phyloP scores from a whole-genome alignment of 441 rosid genomes.

The Eutrema salsugineum region DNA sequence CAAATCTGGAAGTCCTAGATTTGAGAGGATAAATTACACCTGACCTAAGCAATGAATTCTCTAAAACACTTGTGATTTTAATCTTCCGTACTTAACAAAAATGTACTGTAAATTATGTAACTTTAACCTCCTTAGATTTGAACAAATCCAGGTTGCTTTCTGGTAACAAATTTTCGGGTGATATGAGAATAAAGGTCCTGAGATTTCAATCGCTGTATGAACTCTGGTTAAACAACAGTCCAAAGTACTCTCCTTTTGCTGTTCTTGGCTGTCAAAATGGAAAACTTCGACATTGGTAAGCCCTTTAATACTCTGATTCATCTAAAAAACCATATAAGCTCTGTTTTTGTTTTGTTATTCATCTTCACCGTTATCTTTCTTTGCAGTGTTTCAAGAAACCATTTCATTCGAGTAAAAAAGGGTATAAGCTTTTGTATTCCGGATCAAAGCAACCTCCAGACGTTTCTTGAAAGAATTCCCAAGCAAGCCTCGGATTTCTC shows the following conservation, averaged over 20 bases:
- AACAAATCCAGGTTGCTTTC: slow-evolving; percentile 53
- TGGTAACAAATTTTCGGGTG: slow-evolving; percentile 51
- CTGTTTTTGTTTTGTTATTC: no score
- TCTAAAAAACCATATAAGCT: slow-evolving; percentile 18
- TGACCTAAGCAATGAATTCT: slow-evolving; percentile 42
- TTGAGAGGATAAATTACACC: slow-evolving; percentile 71
- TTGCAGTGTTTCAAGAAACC: slow-evolving; percentile 26
- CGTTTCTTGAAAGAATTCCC: slow-evolving; percentile 33
- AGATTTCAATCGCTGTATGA: slow-evolving; percentile 43
- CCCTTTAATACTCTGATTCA: neutral
- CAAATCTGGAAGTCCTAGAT: slow-evolving; percentile 59
- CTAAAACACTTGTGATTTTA: slow-evolving; percentile 64
- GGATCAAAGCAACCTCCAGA: slow-evolving; percentile 28
- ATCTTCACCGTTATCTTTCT: neutral
- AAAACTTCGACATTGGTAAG: slow-evolving; percentile 65
- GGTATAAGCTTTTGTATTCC: slow-evolving; percentile 23
- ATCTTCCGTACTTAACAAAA: neutral
- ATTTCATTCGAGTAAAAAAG: slow-evolving; percentile 16
- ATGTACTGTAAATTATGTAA: neutral
- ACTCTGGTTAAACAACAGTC: slow-evolving; percentile 44
- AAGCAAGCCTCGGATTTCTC: slow-evolving; percentile 3
- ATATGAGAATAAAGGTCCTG: slow-evolving; percentile 36
- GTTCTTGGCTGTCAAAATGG: slow-evolving; percentile 41
- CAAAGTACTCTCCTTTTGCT: slow-evolving; percentile 22
- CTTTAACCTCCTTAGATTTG: neutral